Percentiles rank a stretch among this genome's conserved stretches.
phyloP scores from a whole-genome alignment of 2,329 filamentous ascomycete species.

The Cercospora sp. region DNA sequence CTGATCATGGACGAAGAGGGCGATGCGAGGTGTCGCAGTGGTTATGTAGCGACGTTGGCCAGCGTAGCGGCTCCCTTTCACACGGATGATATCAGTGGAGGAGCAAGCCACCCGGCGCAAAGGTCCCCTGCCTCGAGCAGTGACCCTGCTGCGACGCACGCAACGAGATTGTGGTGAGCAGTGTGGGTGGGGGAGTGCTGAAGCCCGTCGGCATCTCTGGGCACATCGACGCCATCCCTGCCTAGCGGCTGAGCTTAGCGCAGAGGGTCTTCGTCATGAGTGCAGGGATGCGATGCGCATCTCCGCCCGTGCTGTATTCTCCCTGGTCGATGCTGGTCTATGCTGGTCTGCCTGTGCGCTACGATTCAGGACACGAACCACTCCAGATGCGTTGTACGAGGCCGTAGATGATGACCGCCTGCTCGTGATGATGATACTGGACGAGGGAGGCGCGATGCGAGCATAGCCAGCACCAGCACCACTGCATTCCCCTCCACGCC shows the following conservation, averaged over 20 bases:
- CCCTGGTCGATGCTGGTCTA: background rate
- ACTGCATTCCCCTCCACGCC: slow-evolving; percentile 1
- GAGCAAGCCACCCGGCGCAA: slow-evolving; percentile 15
- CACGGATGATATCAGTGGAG: slow-evolving; percentile 15
- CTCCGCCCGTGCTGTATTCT: background rate
- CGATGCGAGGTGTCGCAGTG: slow-evolving; percentile 8
- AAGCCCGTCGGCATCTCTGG: background rate
- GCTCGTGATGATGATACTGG: background rate
- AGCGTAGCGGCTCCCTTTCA: background rate
- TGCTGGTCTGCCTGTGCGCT: background rate
- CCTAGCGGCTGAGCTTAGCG: background rate
- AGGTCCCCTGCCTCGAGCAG: background rate
- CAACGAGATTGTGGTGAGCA: background rate
- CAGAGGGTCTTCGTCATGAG: slow-evolving; percentile 8
- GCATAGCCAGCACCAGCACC: background rate
- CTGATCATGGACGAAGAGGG: slow-evolving; percentile 17
- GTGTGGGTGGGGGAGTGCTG: slow-evolving; percentile 1
- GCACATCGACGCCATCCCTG: background rate
- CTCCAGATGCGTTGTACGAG: background rate
- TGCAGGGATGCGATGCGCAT: slow-evolving; percentile 3
- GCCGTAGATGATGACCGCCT: too few species aligned
- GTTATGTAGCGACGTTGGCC: slow-evolving; percentile 7
- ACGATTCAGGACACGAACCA: background rate
- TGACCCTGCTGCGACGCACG: background rate
- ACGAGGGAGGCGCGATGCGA: background rate